Conservation (phyloP, 768 basidiomycete genomes). For the Lactifluus volemus region DNA sequence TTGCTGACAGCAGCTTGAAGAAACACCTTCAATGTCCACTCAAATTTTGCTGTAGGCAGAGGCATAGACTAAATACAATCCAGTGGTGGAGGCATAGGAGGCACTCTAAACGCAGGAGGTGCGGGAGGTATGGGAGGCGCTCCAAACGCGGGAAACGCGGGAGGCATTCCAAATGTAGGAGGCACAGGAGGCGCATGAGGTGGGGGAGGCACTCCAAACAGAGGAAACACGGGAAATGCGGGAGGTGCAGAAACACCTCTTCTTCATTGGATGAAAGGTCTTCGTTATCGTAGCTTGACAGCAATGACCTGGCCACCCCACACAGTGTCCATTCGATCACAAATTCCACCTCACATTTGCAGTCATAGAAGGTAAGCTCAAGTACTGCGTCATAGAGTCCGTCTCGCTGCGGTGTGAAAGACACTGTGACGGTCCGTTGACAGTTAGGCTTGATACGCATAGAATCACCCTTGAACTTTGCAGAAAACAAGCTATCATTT, state of each 20-base stretch:
- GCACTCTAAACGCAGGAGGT: too few species aligned
- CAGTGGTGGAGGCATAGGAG: too few species aligned
- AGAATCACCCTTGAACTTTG: not conserved
- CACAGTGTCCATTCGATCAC: not conserved
- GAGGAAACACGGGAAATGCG: too few species aligned
- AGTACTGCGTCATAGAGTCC: slow-evolving; percentile 8
- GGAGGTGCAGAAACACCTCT: not conserved
- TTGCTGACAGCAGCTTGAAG: too few species aligned
- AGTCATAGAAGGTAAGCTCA: slow-evolving; percentile 10
- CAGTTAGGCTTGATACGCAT: not conserved
- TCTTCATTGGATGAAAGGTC: slow-evolving; percentile 1
- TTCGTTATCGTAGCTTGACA: not conserved
- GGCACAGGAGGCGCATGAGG: too few species aligned
- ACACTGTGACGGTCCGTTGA: not conserved
- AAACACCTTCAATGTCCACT: too few species aligned
- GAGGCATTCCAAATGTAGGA: too few species aligned
- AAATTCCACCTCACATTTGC: not conserved
- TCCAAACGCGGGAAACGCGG: too few species aligned
- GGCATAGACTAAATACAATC: too few species aligned
- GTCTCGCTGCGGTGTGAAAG: slow-evolving; percentile 2
- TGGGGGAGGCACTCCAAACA: too few species aligned
- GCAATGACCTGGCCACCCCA: not conserved
- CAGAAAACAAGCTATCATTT: slow-evolving; percentile 1
- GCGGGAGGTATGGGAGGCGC: too few species aligned
- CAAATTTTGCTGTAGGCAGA: too few species aligned